These are phyloP conservation scores for Paecilomyces dactylethromorphus DNA, from an alignment of 2,329 filamentous ascomycete species.

Conservation along the genomic window DNA sequence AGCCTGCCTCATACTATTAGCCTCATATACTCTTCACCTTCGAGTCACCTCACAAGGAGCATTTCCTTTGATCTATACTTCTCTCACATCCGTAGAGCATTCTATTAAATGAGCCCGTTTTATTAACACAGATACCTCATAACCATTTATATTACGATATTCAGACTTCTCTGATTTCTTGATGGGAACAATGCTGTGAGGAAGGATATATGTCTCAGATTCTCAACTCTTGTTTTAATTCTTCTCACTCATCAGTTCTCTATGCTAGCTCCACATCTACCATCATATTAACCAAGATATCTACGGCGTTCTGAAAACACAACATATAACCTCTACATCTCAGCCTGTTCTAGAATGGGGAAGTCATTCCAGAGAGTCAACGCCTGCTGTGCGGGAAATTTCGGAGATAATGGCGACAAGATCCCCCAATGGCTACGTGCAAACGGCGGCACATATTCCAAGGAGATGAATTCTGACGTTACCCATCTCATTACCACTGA, in stretches of 20 bases:
- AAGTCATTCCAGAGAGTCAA: constrained; percentile 46
- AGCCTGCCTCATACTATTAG: neutral
- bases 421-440: constrained; percentile 60
- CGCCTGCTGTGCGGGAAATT: constrained; percentile 54
- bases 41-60: neutral
- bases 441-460: constrained; percentile 55
- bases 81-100: neutral
- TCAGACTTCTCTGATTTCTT: neutral
- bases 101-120: neutral
- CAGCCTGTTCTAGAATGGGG: constrained; percentile 22
- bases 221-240: neutral
- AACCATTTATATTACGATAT: neutral
- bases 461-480: constrained; percentile 46
- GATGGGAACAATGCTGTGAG: neutral
- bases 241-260: neutral
- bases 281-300: neutral
- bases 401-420: constrained; percentile 49
- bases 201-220: neutral
- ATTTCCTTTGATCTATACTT: neutral
- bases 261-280: neutral
- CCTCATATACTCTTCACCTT: neutral
- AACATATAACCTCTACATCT: neutral
- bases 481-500: constrained; percentile 69
- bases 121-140: neutral
- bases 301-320: neutral